Evolutionary conservation across 2,329 filamentous ascomycete genomes (phyloP), one percentile per base, ranked within the genome.

Genomic region (Cercospora sp.): DNA sequence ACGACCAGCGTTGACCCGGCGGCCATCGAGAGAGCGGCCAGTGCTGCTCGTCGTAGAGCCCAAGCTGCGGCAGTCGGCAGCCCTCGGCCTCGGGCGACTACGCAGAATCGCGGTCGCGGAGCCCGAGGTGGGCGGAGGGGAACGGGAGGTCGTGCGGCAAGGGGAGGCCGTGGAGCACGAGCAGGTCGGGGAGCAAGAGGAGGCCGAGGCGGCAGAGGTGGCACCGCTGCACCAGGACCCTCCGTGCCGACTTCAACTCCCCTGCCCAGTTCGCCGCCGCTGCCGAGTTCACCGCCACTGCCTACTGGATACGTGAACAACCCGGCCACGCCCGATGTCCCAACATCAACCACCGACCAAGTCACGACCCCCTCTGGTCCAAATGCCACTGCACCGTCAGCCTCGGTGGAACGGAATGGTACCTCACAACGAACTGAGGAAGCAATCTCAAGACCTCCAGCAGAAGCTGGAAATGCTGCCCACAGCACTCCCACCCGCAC

Each of bases 11-110:
- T n/a, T 9, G 60, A 62, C 42, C 60, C 31, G 13, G 59, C 30
- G 5, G 33, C 59, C 18, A 42, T 45, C 39, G 59, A 61, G 36
- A 48, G 36, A 33, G 60, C 60, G 20, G 23, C 36, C 13, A 45
- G 28, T 62, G 60, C 60, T 48, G 60, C 60, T 31, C 36, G 28
- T 23, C 60, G 60, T 30, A 45, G 26, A 16, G 60, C 60, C 7
- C 20, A 31, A 28, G n/a, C 7, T 16, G n/a, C 36, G n/a, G 42
- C 60, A 9, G 28, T 26, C 33, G 18, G 33, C 1, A 31, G 36
- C 36, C 36, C 36, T 39, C 36, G 16, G 36, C 26, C 26, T 8
- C 26, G 7, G 53, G 30, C 53, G 9, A 12, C 48, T 23, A 20
- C 18, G 18, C 48, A 53, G 23, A 31, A 26, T 20, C 30, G 26